Conservation (phyloP, 305 asterid species). For the Fraxinus angustifolia region DNA sequence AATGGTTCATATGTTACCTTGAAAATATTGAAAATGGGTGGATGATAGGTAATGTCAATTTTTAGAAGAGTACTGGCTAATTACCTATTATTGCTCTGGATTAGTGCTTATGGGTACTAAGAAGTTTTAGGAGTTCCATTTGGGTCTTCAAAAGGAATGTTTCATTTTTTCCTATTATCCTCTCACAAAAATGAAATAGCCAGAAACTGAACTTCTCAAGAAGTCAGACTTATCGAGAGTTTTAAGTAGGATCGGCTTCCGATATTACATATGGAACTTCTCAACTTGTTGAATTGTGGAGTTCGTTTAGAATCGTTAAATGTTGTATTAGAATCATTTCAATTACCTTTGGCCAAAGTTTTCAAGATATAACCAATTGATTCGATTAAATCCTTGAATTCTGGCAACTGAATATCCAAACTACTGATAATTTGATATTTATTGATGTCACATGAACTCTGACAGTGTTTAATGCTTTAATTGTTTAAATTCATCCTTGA, state of each 20-base stretch:
- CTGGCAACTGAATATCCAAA: neutral
- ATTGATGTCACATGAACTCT: conserved; percentile 4
- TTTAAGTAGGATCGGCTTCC: neutral
- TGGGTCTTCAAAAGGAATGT: conserved; percentile 10
- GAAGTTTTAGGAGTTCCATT: conserved; percentile 2
- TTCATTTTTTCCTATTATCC: neutral
- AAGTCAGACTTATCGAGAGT: conserved; percentile 9
- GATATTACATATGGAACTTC: neutral
- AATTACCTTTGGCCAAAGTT: neutral
- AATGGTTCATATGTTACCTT: neutral
- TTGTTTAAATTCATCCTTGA: neutral
- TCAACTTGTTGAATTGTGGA: neutral
- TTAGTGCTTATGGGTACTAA: conserved; percentile 10
- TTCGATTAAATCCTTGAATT: neutral
- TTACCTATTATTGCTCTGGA: neutral
- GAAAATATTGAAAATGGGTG: neutral
- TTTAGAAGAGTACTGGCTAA: neutral
- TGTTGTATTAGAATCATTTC: neutral
- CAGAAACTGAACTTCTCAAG: neutral
- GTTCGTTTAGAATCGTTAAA: neutral
- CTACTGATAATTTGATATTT: neutral
- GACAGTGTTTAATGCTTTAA: conserved; percentile 1
- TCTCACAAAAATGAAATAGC: neutral
- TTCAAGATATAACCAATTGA: neutral
- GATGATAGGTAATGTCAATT: neutral